Conservation (phyloP, 169 alveolate genomes). For the Cryptosporidium viatorum region DNA sequence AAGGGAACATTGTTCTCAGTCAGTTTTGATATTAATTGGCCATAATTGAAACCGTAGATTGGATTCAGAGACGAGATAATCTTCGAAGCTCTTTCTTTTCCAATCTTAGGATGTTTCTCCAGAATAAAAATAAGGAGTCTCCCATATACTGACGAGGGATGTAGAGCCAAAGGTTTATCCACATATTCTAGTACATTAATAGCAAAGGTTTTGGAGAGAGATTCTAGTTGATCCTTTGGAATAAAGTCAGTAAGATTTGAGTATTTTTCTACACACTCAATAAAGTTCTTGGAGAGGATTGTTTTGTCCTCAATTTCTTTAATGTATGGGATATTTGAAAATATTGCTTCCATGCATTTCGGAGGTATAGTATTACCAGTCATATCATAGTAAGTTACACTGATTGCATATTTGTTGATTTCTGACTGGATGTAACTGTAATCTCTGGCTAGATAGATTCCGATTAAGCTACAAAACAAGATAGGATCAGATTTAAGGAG, state of each 20-base stretch:
- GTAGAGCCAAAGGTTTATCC: conserved; percentile 54
- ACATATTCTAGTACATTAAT: conserved; percentile 26
- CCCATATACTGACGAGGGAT: conserved; percentile 32
- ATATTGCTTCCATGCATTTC: conserved; percentile 31
- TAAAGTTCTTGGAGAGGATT: not conserved
- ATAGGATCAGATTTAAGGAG: conserved; percentile 60
- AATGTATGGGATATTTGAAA: conserved; percentile 1
- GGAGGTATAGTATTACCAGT: conserved; percentile 20
- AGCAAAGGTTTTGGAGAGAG: conserved; percentile 8
- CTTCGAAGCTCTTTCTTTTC: not conserved
- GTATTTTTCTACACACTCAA: conserved; percentile 32
- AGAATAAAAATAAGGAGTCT: conserved; percentile 13
- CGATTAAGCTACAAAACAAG: conserved; percentile 22
- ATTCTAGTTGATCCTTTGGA: conserved; percentile 7
- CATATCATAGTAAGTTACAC: conserved; percentile 28
- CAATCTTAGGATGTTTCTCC: conserved; percentile 34
- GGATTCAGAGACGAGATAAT: conserved; percentile 30
- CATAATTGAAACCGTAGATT: conserved; percentile 41
- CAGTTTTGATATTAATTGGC: conserved; percentile 30
- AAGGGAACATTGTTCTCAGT: conserved; percentile 34
- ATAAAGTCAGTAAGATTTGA: conserved; percentile 18
- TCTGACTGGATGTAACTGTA: conserved; percentile 22
- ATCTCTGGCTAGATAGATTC: conserved; percentile 48
- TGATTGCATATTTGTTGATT: conserved; percentile 29
- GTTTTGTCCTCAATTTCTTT: conserved; percentile 13